Evolutionary conservation across 1,284 basidiomycete genomes (phyloP), one percentile per base, ranked within the genome.

Genomic region (Cystobasidiaceae sp.): DNA sequence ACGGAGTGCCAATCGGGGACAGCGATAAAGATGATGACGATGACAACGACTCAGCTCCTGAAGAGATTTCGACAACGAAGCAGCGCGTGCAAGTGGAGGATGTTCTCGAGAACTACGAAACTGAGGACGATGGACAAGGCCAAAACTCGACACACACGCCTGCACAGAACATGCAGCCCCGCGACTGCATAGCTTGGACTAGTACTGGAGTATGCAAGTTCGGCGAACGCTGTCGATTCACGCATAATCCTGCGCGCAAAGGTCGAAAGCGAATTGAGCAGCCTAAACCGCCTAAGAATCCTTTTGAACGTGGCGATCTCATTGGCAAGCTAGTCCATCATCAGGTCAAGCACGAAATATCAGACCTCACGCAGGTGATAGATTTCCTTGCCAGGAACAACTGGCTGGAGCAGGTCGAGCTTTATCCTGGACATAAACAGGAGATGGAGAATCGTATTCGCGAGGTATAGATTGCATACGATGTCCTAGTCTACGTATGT

Each of bases 351-450:
- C 84, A 91, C 73, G 93, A 94, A 0, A 83, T 96, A 4, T 91
- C 90, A 2, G 93, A 96, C 75, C 81, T 97, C 1, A 90, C 92
- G 0, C 94, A 97, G 77, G 90, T 89, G 2, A 89, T 97, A 72
- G 86, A 85, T 33, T 98, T 97, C 77, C 77, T 97, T 15, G 90
- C 91, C 2, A 88, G 90, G 68, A 98, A 98, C 71, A 85, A 92
- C 72, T 93, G 94, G 79, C 79, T 98, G 15, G 79, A 82, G 49
- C 83, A 84, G 50, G 91, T 97, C 0, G 94, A 97, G 77, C 77
- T 88, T 21, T 82, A 82, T 48, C 85, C 87, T 13, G 94, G 93
- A 0, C 84, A 92, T 73, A 87, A 88, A 1, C 80, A 83, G 23
- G 83, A 86, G 66, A 82, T 83, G 71, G 75, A 74, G 41, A 49